phyloP scores from a whole-genome alignment of 805 yeast genomes.

The Metschnikowia henanensis region DNA sequence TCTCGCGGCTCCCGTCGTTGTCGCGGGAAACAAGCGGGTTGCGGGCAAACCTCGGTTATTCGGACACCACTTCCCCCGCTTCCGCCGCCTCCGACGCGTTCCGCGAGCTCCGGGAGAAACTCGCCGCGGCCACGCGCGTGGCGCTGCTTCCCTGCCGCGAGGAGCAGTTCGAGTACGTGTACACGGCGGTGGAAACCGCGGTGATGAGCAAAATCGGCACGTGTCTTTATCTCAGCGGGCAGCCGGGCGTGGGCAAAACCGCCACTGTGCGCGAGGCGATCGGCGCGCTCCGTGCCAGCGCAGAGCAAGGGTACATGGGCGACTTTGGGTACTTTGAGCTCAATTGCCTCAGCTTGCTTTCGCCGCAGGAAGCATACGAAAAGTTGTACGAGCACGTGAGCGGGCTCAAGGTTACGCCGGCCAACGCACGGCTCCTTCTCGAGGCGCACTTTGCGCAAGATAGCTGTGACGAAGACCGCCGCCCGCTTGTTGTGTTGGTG shows the following conservation, averaged over 20 bases:
- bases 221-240: constrained; percentile 89
- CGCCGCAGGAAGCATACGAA: constrained; percentile 83
- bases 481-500: constrained; percentile 71
- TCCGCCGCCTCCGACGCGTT: constrained; percentile 36
- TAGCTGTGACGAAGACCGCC: constrained; percentile 8
- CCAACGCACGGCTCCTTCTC: constrained; percentile 63
- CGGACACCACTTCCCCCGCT: no score
- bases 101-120: constrained; percentile 38
- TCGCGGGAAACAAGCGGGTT: constrained; percentile 12
- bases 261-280: constrained; percentile 89
- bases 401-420: constrained; percentile 54
- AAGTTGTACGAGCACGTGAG: constrained; percentile 75
- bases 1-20: constrained; percentile 22
- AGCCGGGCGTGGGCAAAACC: constrained; percentile 98
- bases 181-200: constrained; percentile 67
- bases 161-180: constrained; percentile 71
- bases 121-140: constrained; percentile 46
- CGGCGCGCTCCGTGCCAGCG: constrained; percentile 52
- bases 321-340: constrained; percentile 78
- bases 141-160: constrained; percentile 82
- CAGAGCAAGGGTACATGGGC: constrained; percentile 26
- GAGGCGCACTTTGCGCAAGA: constrained; percentile 63
- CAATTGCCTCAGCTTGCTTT: constrained; percentile 82
- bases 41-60: background rate
- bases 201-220: constrained; percentile 72